Conservation (phyloP, 768 basidiomycete genomes). For the Mycena albidolilacea region DNA sequence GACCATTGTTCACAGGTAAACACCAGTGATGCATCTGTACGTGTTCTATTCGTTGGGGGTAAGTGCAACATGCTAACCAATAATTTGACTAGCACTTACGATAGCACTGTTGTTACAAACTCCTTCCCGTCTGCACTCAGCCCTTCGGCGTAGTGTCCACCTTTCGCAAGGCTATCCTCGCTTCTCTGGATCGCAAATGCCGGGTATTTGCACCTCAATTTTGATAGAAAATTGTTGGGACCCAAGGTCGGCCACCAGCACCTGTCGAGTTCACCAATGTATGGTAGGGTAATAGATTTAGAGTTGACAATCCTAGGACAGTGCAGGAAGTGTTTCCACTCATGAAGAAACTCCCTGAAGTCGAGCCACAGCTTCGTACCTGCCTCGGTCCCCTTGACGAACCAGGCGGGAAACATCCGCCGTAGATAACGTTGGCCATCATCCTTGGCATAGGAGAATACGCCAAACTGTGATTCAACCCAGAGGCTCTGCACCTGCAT, state of each 20-base stretch:
- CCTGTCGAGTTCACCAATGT: neutral
- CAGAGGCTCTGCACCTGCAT: neutral
- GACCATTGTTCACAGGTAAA: slow-evolving; percentile 13
- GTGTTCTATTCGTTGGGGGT: no score
- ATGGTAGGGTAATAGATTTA: neutral
- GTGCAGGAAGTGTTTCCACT: neutral
- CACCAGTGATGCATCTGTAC: neutral
- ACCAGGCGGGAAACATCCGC: neutral
- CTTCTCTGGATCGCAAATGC: slow-evolving; percentile 13
- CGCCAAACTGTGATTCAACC: neutral
- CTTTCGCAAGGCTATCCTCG: neutral
- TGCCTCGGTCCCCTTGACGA: neutral
- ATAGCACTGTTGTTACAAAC: neutral
- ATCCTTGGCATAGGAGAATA: neutral
- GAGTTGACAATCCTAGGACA: no score
- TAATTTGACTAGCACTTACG: slow-evolving; percentile 1
- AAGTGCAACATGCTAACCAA: neutral
- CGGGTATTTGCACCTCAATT: slow-evolving; percentile 20
- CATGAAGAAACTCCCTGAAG: neutral
- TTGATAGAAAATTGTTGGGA: neutral
- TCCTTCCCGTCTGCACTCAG: slow-evolving; percentile 18
- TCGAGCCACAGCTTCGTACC: neutral
- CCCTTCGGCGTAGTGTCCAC: slow-evolving; percentile 16
- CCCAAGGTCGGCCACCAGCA: neutral
- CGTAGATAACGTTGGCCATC: neutral